These are phyloP conservation scores for Yamagishiella unicocca DNA, from an alignment of 139 green algal genomes.

Conservation along the genomic window DNA sequence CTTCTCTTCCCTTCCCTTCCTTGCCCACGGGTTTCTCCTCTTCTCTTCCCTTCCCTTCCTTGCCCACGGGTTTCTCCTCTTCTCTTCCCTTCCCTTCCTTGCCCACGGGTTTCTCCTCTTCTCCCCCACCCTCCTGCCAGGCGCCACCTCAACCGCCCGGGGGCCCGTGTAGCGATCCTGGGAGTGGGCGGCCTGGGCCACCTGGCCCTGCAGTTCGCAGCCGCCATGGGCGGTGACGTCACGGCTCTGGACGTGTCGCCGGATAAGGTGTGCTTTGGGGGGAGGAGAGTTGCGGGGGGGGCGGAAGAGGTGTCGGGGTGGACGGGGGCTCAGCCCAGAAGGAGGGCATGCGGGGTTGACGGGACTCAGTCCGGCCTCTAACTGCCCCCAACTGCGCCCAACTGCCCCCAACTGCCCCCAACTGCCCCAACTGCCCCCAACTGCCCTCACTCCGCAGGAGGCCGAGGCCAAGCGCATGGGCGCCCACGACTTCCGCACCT, in stretches of 20 bases:
- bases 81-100: neutral
- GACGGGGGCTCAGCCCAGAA: no score
- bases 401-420: no score
- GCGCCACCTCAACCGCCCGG: slow-evolving; percentile 13
- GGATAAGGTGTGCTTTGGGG: neutral
- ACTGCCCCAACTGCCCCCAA: no score
- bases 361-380: no score
- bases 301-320: neutral
- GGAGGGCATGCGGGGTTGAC: no score
- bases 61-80: neutral
- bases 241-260: slow-evolving; percentile 27
- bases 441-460: slow-evolving; percentile 42
- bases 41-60: neutral
- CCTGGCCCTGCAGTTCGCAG: slow-evolving; percentile 64
- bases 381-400: no score
- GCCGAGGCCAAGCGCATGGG: slow-evolving; percentile 59
- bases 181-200: slow-evolving; percentile 68
- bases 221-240: slow-evolving; percentile 46
- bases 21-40: neutral
- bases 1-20: no score
- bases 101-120: neutral
- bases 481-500: slow-evolving; percentile 40
- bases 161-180: slow-evolving; percentile 53
- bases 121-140: neutral
- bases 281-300: neutral